phyloP scores from a whole-genome alignment of 495 filamentous ascomycete species.

The Lepraria neglecta region DNA sequence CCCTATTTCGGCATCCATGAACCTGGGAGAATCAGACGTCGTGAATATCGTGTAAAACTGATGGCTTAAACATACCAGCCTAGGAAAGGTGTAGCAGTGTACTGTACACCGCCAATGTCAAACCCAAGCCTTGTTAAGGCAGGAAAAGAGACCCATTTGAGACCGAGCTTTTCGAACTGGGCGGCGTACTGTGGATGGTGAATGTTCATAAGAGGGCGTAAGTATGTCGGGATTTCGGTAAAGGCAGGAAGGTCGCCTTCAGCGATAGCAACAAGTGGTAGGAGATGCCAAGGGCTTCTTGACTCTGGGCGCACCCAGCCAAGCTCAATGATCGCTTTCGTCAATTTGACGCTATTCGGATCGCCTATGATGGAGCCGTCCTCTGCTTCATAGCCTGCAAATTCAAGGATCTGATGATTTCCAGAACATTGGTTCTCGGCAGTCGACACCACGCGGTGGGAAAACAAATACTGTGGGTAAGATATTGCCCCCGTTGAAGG shows the following conservation, averaged over 20 bases:
- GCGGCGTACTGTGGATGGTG: constrained; percentile 26
- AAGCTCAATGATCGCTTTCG: constrained; percentile 27
- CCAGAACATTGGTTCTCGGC: constrained; percentile 30
- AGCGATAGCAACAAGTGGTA: constrained; percentile 32
- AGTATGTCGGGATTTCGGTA: constrained; percentile 21
- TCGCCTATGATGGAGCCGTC: constrained; percentile 30
- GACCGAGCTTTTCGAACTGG: constrained; percentile 26
- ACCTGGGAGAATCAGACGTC: constrained; percentile 18
- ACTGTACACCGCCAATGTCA: constrained; percentile 32
- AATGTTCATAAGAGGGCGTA: constrained; percentile 24
- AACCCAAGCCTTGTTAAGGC: constrained; percentile 30
- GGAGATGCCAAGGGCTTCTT: constrained; percentile 29
- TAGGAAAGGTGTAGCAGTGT: constrained; percentile 32
- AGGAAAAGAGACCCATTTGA: constrained; percentile 29
- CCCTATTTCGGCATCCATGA: constrained; percentile 31
- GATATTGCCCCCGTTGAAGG: constrained; percentile 29
- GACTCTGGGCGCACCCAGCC: constrained; percentile 29
- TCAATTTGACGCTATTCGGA: constrained; percentile 25
- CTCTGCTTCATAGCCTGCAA: constrained; percentile 27
- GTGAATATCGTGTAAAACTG: not conserved
- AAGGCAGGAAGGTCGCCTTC: constrained; percentile 27
- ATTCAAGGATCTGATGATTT: constrained; percentile 30
- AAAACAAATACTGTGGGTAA: constrained; percentile 30
- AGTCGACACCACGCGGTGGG: constrained; percentile 23
- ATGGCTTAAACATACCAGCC: constrained; percentile 26